Evolutionary conservation across 768 basidiomycete genomes (phyloP).

Genomic region (Termitomyces sp.): DNA sequence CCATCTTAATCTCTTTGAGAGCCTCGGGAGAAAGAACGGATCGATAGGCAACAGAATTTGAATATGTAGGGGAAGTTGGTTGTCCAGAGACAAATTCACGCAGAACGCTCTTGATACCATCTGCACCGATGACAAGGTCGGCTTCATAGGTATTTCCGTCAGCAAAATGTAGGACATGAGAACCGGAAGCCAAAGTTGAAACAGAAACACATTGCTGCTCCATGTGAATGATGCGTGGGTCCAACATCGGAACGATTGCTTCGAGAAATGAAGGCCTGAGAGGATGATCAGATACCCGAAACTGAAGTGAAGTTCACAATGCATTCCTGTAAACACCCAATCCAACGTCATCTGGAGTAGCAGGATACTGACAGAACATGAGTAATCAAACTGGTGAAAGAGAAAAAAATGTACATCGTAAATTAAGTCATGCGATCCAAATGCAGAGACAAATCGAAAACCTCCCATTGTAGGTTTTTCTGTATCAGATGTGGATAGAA

Average conservation of each 20-base stretch:
- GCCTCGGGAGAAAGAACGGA: slow-evolving; percentile 35
- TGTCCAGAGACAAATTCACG: slow-evolving; percentile 27
- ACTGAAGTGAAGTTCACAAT: neutral
- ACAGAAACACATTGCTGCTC: slow-evolving; percentile 41
- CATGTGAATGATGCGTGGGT: slow-evolving; percentile 38
- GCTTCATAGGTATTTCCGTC: slow-evolving; percentile 42
- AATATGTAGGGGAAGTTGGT: slow-evolving; percentile 28
- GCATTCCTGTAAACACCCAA: slow-evolving; percentile 29
- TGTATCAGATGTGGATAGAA: slow-evolving; percentile 32
- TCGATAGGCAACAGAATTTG: slow-evolving; percentile 44
- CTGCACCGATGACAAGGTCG: slow-evolving; percentile 20
- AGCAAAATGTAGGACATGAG: slow-evolving; percentile 34
- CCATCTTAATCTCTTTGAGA: slow-evolving; percentile 31
- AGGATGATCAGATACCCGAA: neutral
- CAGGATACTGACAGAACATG: slow-evolving; percentile 23
- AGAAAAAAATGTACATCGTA: slow-evolving; percentile 31
- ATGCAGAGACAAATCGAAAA: slow-evolving; percentile 38
- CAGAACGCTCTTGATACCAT: slow-evolving; percentile 45
- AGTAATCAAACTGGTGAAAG: neutral
- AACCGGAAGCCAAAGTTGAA: slow-evolving; percentile 17
- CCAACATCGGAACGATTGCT: slow-evolving; percentile 22
- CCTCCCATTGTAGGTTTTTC: slow-evolving; percentile 21
- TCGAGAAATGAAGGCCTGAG: slow-evolving; percentile 17
- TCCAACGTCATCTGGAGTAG: slow-evolving; percentile 26
- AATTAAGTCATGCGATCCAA: slow-evolving; percentile 37